phyloP scores from a whole-genome alignment of 805 yeast genomes.

The Tetrapisispora namnaoensis region DNA sequence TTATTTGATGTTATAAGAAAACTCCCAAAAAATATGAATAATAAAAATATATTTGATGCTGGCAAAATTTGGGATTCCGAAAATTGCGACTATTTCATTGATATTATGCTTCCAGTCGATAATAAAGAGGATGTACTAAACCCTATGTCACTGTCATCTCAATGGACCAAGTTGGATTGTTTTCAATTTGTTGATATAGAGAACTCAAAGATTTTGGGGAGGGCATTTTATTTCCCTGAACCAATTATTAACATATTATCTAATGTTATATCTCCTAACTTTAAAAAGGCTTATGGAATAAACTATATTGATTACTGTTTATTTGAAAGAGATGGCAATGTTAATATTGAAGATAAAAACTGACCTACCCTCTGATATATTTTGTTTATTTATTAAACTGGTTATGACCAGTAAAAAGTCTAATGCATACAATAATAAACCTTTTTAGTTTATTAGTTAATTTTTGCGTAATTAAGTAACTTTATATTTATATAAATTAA shows the following conservation, averaged over 20 bases:
- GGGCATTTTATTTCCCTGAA: slow-evolving; percentile 45
- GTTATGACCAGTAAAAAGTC: neutral
- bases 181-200: slow-evolving; percentile 44
- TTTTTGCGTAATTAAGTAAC: too few relatives aligned
- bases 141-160: slow-evolving; percentile 11
- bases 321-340: slow-evolving; percentile 18
- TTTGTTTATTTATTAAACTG: too few relatives aligned
- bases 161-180: slow-evolving; percentile 44
- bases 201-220: slow-evolving; percentile 44
- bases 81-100: slow-evolving; percentile 63
- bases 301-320: slow-evolving; percentile 45
- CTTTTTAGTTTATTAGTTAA: too few relatives aligned
- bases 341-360: neutral
- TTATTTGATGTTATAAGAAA: slow-evolving; percentile 34
- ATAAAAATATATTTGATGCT: slow-evolving; percentile 55
- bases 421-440: neutral
- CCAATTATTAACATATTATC: slow-evolving; percentile 20
- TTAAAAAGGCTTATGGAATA: slow-evolving; percentile 26
- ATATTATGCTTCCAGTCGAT: slow-evolving; percentile 44
- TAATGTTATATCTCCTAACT: slow-evolving; percentile 6
- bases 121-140: slow-evolving; percentile 34
- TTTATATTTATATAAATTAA: too few relatives aligned
- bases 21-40: slow-evolving; percentile 63
- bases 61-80: slow-evolving; percentile 42
- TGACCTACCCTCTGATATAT: too few relatives aligned